These are phyloP conservation scores for Lanmaoa rubissima DNA, from an alignment of 768 basidiomycete species.

Conservation along the genomic window DNA sequence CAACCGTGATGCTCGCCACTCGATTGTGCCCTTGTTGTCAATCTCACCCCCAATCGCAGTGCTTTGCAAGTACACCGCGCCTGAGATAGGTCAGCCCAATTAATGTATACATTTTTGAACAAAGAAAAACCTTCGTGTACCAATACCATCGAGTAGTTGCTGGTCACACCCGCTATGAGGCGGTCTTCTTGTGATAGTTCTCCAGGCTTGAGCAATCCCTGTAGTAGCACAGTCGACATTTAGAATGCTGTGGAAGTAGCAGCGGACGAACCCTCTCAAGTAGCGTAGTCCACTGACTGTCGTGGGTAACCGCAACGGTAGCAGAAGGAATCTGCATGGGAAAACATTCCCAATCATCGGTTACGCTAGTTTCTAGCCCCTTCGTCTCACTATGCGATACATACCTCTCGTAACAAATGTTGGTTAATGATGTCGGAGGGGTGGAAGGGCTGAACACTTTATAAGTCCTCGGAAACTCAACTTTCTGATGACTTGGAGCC, in stretches of 20 bases:
- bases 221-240: background rate
- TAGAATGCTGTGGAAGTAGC: too few relatives aligned
- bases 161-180: background rate
- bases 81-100: background rate
- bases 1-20: slow-evolving; percentile 72
- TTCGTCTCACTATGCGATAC: background rate
- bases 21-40: slow-evolving; percentile 55
- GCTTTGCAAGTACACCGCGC: background rate
- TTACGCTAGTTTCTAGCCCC: background rate
- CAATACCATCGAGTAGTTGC: background rate
- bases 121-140: background rate
- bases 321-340: slow-evolving; percentile 6
- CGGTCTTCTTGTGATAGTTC: background rate
- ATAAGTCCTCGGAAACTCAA: background rate
- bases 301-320: slow-evolving; percentile 7
- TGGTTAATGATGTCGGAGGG: slow-evolving; percentile 12
- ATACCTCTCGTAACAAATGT: slow-evolving; percentile 5
- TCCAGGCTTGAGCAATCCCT: background rate
- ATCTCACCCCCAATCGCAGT: too few relatives aligned
- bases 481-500: background rate
- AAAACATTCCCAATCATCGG: background rate
- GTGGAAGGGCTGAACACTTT: slow-evolving; percentile 1
- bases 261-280: background rate
- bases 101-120: background rate
- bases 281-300: slow-evolving; percentile 8